phyloP scores from a whole-genome alignment of 768 basidiomycete species.

The Gelatoporia subvermispora region DNA sequence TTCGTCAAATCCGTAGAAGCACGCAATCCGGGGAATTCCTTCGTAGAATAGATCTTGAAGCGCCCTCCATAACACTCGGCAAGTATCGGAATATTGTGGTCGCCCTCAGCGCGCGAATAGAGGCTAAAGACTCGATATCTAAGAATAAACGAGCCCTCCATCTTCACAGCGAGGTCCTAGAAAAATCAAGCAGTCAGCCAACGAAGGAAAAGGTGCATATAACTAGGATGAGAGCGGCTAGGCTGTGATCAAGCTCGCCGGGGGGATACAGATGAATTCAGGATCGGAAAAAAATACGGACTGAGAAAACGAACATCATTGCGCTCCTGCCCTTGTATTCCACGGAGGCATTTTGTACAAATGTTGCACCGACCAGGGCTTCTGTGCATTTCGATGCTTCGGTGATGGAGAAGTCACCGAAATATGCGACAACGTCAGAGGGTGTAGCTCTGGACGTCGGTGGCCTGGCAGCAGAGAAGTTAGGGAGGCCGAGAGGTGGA shows the following conservation, averaged over 20 bases:
- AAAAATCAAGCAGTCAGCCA: neutral
- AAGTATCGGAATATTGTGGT: slow-evolving; percentile 40
- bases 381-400: slow-evolving; percentile 50
- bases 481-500: too few relatives aligned
- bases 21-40: slow-evolving; percentile 64
- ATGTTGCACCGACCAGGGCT: slow-evolving; percentile 55
- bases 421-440: slow-evolving; percentile 38
- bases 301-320: slow-evolving; percentile 62
- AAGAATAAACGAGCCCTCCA: slow-evolving; percentile 60
- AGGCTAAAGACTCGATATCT: slow-evolving; percentile 68
- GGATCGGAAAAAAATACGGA: slow-evolving; percentile 27
- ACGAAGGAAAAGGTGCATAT: neutral
- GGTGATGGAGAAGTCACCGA: slow-evolving; percentile 35
- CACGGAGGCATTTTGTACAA: slow-evolving; percentile 24
- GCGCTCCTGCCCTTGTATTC: slow-evolving; percentile 46
- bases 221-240: too few relatives aligned
- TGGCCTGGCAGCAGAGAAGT: too few relatives aligned
- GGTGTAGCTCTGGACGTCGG: too few relatives aligned
- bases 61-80: slow-evolving; percentile 62
- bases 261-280: too few relatives aligned
- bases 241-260: too few relatives aligned
- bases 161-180: slow-evolving; percentile 69
- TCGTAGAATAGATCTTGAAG: slow-evolving; percentile 67
- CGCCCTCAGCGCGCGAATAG: slow-evolving; percentile 34
- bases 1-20: slow-evolving; percentile 66